These are phyloP conservation scores for Dryadomyces quercus-mongolicae DNA, from an alignment of 2,329 filamentous ascomycete genomes.

Conservation along the genomic window DNA sequence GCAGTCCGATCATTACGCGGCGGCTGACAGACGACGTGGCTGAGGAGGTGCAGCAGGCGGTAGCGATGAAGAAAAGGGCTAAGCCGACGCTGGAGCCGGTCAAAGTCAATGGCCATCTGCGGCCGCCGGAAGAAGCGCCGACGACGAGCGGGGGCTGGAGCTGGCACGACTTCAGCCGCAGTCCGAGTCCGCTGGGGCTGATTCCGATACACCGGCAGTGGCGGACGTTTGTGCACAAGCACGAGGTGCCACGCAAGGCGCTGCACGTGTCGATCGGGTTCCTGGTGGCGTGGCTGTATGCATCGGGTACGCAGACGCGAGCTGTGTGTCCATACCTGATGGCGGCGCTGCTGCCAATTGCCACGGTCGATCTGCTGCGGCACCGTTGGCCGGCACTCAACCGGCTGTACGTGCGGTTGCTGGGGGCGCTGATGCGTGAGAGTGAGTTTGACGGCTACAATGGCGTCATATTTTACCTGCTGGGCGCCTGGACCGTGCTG, in stretches of 20 bases:
- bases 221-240: slow-evolving; percentile 83
- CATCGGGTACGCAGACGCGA: slow-evolving; percentile 61
- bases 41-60: slow-evolving; percentile 24
- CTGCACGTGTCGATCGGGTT: slow-evolving; percentile 96
- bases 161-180: slow-evolving; percentile 82
- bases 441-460: slow-evolving; percentile 92
- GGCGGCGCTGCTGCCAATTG: slow-evolving; percentile 69
- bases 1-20: slow-evolving; percentile 49
- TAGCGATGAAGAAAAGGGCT: background rate
- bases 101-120: slow-evolving; percentile 54
- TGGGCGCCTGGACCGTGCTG: slow-evolving; percentile 79
- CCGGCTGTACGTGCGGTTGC: slow-evolving; percentile 66
- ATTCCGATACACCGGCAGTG: slow-evolving; percentile 94
- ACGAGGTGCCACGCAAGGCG: slow-evolving; percentile 89
- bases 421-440: slow-evolving; percentile 93
- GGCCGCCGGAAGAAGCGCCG: slow-evolving; percentile 44
- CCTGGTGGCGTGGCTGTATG: slow-evolving; percentile 77
- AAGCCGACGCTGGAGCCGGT: slow-evolving; percentile 4
- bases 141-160: slow-evolving; percentile 42
- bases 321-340: slow-evolving; percentile 79
- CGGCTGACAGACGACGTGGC: slow-evolving; percentile 39
- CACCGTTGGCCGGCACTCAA: slow-evolving; percentile 77
- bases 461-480: slow-evolving; percentile 91
- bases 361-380: slow-evolving; percentile 67
- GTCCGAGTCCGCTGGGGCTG: slow-evolving; percentile 81